These are phyloP conservation scores for Carex scoparia DNA, from an alignment of 176 grass and related monocot species.

Conservation along the genomic window DNA sequence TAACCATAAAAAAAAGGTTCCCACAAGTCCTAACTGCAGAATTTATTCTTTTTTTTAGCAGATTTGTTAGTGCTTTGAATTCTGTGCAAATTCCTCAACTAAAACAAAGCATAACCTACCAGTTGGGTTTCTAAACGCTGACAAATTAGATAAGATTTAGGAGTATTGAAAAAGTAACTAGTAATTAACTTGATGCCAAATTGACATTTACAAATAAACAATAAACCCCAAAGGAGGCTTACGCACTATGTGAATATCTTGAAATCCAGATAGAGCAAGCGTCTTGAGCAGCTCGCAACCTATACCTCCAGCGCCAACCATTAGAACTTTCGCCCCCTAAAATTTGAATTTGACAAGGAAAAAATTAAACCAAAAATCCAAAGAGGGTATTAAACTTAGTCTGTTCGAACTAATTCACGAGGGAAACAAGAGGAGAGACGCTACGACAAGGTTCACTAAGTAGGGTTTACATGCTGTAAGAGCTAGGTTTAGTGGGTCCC, in stretches of 20 bases:
- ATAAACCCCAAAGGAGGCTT: constrained; percentile 21
- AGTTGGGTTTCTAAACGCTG: not conserved
- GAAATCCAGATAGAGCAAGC: constrained; percentile 85
- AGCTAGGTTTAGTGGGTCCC: not conserved
- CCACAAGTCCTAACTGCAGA: not conserved
- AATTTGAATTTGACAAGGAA: not conserved
- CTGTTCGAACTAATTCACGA: not conserved
- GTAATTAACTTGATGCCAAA: not conserved
- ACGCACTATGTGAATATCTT: constrained; percentile 90
- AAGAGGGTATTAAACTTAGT: not conserved
- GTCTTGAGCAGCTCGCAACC: constrained; percentile 99
- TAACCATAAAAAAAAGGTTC: not conserved
- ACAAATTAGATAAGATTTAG: not conserved
- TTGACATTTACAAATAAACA: constrained; percentile 1
- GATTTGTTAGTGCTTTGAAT: not conserved
- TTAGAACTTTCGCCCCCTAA: constrained; percentile 88
- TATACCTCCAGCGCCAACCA: constrained; percentile 96
- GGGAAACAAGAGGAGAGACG: not conserved
- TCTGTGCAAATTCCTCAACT: not conserved
- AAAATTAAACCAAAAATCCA: not conserved
- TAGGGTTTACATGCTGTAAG: constrained; percentile 9
- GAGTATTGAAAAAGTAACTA: constrained; percentile 1
- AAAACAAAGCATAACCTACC: not conserved
- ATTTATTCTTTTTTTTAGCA: not conserved
- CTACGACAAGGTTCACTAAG: not conserved